These are phyloP conservation scores for Poa annua DNA, from an alignment of 176 grass and related monocot genomes.

Conservation along the genomic window DNA sequence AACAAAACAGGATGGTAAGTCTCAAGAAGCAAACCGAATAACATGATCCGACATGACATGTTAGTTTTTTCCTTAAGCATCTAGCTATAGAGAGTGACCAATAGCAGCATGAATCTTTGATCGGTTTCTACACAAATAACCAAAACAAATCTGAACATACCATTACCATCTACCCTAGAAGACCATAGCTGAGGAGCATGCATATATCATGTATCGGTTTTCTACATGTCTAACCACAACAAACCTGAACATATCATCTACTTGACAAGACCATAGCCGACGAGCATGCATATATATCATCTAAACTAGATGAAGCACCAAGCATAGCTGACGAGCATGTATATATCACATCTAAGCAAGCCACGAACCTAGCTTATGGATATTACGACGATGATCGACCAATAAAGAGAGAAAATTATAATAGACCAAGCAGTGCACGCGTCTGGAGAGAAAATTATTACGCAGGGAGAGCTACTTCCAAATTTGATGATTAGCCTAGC, in stretches of 20 bases:
- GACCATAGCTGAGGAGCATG: too few species aligned
- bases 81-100: not conserved
- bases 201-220: not conserved
- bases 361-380: too few species aligned
- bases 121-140: not conserved
- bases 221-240: not conserved
- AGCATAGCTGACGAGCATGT: not conserved
- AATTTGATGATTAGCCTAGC: too few species aligned
- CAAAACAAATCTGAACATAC: not conserved
- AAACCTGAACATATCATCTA: not conserved
- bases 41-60: not conserved
- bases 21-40: not conserved
- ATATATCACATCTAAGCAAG: not conserved
- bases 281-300: not conserved
- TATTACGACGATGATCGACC: not conserved
- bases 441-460: not conserved
- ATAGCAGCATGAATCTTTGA: not conserved
- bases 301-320: not conserved
- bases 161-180: too few species aligned
- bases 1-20: not conserved
- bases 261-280: not conserved
- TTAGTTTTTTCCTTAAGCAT: not conserved
- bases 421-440: not conserved
- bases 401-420: not conserved
- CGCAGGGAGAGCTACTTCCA: not conserved